Evolutionary conservation across 2,329 filamentous ascomycete species (phyloP).

Genomic region (Annulohypoxylon truncatum): DNA sequence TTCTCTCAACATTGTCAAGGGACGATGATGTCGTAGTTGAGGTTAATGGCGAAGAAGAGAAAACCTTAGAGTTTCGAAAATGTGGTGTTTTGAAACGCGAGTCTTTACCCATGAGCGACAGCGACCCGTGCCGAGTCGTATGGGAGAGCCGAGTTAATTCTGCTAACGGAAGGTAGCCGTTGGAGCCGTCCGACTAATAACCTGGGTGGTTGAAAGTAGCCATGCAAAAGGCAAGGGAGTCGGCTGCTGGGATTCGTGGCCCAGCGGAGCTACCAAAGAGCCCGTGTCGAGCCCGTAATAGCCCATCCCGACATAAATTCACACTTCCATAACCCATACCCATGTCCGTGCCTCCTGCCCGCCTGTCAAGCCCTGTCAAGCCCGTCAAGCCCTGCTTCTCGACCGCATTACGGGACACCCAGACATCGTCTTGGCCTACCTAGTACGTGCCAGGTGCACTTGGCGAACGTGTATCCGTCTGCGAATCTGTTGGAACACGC

Average conservation of each 20-base stretch:
- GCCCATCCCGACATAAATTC: conserved; percentile 23
- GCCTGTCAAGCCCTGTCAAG: conserved; percentile 8
- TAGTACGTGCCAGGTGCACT: too few species aligned
- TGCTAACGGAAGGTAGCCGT: conserved; percentile 38
- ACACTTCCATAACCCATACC: conserved; percentile 1
- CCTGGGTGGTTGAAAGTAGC: conserved; percentile 20
- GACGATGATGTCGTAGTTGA: conserved; percentile 2
- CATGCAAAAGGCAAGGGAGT: conserved; percentile 15
- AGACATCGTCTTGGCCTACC: neutral
- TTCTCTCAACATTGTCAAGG: conserved; percentile 31
- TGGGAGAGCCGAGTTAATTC: conserved; percentile 7
- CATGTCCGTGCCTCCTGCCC: conserved; percentile 5
- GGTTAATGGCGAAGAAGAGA: conserved; percentile 1
- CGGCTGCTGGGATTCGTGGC: conserved; percentile 27
- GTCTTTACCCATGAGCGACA: conserved; percentile 25
- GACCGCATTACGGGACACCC: neutral
- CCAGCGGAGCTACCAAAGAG: conserved; percentile 30
- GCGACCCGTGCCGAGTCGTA: conserved; percentile 34
- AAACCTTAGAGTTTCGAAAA: conserved; percentile 18
- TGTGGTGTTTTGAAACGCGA: conserved; percentile 31
- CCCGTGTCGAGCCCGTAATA: neutral
- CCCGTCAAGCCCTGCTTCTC: conserved; percentile 13
- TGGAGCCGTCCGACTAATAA: conserved; percentile 36
- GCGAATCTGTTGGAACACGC: conserved; percentile 3
- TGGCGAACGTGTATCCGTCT: conserved; percentile 15